Evolutionary conservation across 2,329 filamentous ascomycete genomes (phyloP).

Genomic region (Aspergillus floridensis): DNA sequence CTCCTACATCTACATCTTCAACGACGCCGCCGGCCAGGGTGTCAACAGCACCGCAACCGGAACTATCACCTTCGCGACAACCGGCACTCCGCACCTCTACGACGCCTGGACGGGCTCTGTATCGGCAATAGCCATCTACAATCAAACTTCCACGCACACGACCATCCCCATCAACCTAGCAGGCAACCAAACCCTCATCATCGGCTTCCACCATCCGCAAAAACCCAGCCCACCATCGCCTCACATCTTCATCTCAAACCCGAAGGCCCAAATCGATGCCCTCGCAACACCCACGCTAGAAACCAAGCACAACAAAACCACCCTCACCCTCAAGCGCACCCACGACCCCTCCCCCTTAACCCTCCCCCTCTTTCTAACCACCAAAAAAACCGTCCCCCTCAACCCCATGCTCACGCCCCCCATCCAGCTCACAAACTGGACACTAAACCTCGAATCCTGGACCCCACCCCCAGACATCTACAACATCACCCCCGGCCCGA

Average conservation of each 20-base stretch:
- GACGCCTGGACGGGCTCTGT: slow-evolving; percentile 46
- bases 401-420: neutral
- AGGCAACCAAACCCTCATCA: slow-evolving; percentile 40
- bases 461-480: slow-evolving; percentile 35
- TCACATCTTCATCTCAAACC: neutral
- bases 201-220: slow-evolving; percentile 31
- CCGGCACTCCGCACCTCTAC: slow-evolving; percentile 35
- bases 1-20: slow-evolving; percentile 45
- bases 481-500: slow-evolving; percentile 19
- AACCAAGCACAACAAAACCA: neutral
- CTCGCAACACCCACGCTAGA: no score
- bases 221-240: neutral
- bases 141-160: slow-evolving; percentile 22
- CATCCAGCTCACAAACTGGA: slow-evolving; percentile 34
- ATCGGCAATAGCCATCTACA: slow-evolving; percentile 34
- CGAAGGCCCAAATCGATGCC: neutral
- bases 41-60: slow-evolving; percentile 16
- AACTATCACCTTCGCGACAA: slow-evolving; percentile 28
- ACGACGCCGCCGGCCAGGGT: slow-evolving; percentile 25
- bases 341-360: neutral
- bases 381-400: neutral
- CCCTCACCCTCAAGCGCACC: neutral
- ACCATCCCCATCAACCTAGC: slow-evolving; percentile 37
- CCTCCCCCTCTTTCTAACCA: neutral
- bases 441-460: slow-evolving; percentile 41